Conservation (phyloP, 805 yeast species). For the Clavispora vitiphila region DNA sequence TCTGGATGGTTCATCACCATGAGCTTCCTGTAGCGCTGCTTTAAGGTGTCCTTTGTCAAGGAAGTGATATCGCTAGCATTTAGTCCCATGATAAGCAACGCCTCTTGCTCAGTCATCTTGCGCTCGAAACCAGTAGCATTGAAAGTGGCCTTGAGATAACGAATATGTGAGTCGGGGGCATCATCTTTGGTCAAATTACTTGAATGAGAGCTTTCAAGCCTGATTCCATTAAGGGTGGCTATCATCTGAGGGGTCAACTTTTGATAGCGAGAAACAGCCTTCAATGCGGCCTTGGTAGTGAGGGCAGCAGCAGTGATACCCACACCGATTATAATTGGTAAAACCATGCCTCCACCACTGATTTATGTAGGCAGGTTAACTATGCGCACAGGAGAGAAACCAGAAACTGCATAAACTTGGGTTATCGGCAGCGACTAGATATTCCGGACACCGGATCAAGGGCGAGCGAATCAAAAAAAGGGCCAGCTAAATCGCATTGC, state of each 20-base stretch:
- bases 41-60: conserved; percentile 22
- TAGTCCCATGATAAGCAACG: conserved; percentile 36
- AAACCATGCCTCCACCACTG: conserved; percentile 7
- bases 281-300: conserved; percentile 10
- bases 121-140: conserved; percentile 25
- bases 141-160: conserved; percentile 16
- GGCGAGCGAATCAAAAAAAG: not conserved
- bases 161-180: conserved; percentile 13
- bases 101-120: conserved; percentile 42
- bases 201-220: conserved; percentile 7
- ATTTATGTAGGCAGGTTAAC: not conserved
- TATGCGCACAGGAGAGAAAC: not conserved
- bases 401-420: not conserved
- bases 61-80: conserved; percentile 33
- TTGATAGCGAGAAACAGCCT: conserved; percentile 9
- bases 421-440: too few species aligned
- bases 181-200: conserved; percentile 8
- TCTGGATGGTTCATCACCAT: conserved; percentile 43
- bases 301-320: conserved; percentile 16
- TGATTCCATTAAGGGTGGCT: conserved; percentile 15
- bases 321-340: conserved; percentile 16
- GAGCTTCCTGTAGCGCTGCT: conserved; percentile 32
- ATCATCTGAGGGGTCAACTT: conserved; percentile 17
- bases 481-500: too few species aligned
- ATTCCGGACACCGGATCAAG: too few species aligned